These are phyloP conservation scores for Trametes meyenii DNA, from an alignment of 768 basidiomycete genomes.

Conservation along the genomic window DNA sequence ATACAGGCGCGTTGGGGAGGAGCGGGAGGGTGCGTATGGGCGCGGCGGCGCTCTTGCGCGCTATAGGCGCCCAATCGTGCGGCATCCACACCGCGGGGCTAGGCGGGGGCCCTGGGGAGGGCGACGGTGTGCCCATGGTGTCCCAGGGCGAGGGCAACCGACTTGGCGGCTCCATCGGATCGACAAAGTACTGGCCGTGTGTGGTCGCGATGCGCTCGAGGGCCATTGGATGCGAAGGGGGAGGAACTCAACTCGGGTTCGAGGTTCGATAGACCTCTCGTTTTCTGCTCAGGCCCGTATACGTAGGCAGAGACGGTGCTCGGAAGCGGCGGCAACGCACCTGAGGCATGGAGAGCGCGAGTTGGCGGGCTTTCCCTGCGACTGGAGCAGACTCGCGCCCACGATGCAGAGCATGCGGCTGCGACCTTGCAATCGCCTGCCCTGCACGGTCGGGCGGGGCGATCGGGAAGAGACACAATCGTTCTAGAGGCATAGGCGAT, in stretches of 20 bases:
- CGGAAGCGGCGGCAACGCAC: constrained; percentile 18
- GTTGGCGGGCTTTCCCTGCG: background rate
- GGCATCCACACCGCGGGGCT: constrained; percentile 23
- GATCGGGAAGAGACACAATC: background rate
- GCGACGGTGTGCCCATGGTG: constrained; percentile 13
- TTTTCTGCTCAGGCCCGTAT: too few species aligned
- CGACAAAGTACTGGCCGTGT: background rate
- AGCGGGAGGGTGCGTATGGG: constrained; percentile 15
- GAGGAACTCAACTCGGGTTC: background rate
- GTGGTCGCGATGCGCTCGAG: background rate
- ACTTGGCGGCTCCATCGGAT: constrained; percentile 6
- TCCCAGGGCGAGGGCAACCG: constrained; percentile 15
- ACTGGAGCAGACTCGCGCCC: background rate
- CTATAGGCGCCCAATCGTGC: constrained; percentile 14
- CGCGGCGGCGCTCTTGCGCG: background rate
- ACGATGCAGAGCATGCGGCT: constrained; percentile 14
- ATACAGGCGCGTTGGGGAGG: background rate
- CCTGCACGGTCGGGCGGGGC: background rate
- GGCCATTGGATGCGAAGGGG: background rate
- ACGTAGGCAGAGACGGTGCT: background rate
- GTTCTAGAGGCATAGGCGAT: too few species aligned
- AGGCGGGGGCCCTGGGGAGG: constrained; percentile 18
- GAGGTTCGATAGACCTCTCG: background rate
- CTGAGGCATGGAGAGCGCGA: constrained; percentile 15
- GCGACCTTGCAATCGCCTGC: constrained; percentile 9